A percentile compares a stretch with the other conserved stretches of the same genome.
Conservation (phyloP, 2,329 filamentous ascomycete genomes). For the Ophiostoma tasmaniense region DNA sequence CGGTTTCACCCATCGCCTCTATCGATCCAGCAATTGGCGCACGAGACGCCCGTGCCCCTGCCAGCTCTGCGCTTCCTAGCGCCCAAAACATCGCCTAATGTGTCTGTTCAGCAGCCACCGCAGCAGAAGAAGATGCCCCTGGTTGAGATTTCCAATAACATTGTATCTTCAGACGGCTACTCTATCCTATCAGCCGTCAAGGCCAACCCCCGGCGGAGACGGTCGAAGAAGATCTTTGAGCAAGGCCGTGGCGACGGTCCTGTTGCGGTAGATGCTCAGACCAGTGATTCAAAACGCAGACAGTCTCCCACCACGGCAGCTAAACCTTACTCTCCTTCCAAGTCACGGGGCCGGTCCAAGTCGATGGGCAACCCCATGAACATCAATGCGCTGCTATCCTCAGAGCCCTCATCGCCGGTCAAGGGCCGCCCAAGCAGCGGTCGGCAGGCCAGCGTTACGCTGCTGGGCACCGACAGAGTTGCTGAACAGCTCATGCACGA, state of each 20-base stretch:
- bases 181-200: conserved; percentile 48
- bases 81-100: not conserved
- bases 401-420: not conserved
- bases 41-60: not conserved
- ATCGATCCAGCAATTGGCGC: not conserved
- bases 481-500: conserved; percentile 10
- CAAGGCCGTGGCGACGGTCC: not conserved
- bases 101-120: no score
- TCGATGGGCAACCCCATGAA: conserved; percentile 11
- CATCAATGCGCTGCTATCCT: not conserved
- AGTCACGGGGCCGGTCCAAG: conserved; percentile 7
- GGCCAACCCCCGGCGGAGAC: conserved; percentile 28
- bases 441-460: not conserved
- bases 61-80: not conserved
- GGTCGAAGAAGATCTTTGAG: conserved; percentile 17
- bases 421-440: not conserved
- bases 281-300: not conserved
- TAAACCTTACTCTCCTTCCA: no score
- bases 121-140: not conserved
- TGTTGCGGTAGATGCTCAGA: not conserved
- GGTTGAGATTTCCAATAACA: conserved; percentile 3
- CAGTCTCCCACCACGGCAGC: not conserved
- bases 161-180: conserved; percentile 6
- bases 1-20: not conserved
- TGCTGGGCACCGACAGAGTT: conserved; percentile 11